Evolutionary conservation across 1,284 basidiomycete genomes (phyloP), one percentile per base, ranked within the genome.

Genomic region (Fistulinella cinereoalba): DNA sequence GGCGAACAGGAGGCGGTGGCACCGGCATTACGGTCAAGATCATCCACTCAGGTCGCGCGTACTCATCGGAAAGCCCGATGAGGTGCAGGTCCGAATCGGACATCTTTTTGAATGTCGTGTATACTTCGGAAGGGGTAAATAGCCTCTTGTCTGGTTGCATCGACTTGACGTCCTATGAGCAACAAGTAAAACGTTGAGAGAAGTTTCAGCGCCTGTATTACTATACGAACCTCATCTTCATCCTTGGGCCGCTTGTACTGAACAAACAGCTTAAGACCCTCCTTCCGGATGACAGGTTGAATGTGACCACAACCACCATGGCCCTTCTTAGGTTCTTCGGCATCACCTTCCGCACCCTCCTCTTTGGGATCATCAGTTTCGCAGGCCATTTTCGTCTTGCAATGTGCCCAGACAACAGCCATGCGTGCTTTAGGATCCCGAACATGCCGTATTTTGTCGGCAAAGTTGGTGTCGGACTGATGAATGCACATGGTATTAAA

Each of bases 11-110:
- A 11, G 97, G 96, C 1, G 97, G 97, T 1, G 97, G 97, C 0
- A 99, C 96, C 29, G 97, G 97, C 62, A 99, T 80, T 24, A 98
- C 94, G 0, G 97, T 98, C 43, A 99, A 73, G 58, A 99, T 95
- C 97, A 99, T 99, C 97, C 97, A 99, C 62, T 98, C 94, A 3
- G 97, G 97, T 36, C 95, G 83, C 12, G 97, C 97, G 65, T 96
- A 98, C 64, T 94, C 92, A 45, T 93, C 92, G 22, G 92, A 96
- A 8, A 99, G 80, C 33, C 97, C 97, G 55, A 99, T 83, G 15
- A 95, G 77, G 56, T 86, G 79, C n/a, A 99, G 80, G 67, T 99
- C 97, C 15, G 83, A 77, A 54, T 93, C 84, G 2, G 91, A 81
- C 69, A 97, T 94, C 79, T 96, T 97, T 72, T 89, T 94, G 71